These are phyloP conservation scores for Cryptosporidium baileyi DNA, from an alignment of 169 alveolate species.

Conservation along the genomic window DNA sequence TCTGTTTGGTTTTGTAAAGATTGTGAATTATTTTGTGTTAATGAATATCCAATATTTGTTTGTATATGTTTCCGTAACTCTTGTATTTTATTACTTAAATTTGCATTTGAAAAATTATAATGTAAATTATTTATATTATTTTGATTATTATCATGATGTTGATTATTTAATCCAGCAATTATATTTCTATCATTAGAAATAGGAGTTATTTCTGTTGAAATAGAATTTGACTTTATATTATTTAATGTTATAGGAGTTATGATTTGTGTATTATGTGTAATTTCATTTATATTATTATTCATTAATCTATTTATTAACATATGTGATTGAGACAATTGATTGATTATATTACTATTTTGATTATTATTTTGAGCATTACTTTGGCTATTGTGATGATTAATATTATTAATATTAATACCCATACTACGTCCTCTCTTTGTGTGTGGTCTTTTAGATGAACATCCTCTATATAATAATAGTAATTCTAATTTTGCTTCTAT, in stretches of 20 bases:
- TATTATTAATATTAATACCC: neutral
- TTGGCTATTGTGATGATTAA: neutral
- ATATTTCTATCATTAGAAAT: neutral
- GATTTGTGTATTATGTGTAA: neutral
- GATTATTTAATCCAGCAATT: neutral
- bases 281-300: neutral
- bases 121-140: neutral
- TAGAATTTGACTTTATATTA: neutral
- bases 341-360: neutral
- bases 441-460: constrained; percentile 70
- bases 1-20: neutral
- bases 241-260: neutral
- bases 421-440: constrained; percentile 52
- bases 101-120: neutral
- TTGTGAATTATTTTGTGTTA: neutral
- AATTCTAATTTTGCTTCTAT: constrained; percentile 60
- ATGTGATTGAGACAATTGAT: constrained; percentile 9
- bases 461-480: constrained; percentile 66
- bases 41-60: neutral
- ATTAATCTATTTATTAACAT: constrained; percentile 12
- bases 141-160: neutral
- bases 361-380: neutral
- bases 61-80: neutral
- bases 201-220: neutral
- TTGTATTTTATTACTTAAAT: neutral